phyloP scores from a whole-genome alignment of 1,284 basidiomycete genomes.

The Sanghuangporus sanghuang region DNA sequence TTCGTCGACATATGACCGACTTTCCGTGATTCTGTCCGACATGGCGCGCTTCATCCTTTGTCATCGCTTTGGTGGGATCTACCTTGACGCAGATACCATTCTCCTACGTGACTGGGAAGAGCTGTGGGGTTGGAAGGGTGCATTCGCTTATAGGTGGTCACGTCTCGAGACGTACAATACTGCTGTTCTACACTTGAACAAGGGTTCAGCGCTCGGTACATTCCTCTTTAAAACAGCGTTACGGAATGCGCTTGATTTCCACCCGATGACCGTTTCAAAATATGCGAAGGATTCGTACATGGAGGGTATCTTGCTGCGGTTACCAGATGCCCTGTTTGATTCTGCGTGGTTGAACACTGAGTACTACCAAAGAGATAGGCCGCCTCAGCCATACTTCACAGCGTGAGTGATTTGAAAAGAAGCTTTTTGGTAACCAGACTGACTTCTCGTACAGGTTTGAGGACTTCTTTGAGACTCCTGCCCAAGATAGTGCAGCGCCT shows the following conservation, averaged over 20 bases:
- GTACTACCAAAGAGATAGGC: slow-evolving; percentile 74
- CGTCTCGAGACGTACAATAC: slow-evolving; percentile 82
- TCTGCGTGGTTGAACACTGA: slow-evolving; percentile 86
- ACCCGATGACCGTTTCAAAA: slow-evolving; percentile 78
- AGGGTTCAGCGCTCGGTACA: slow-evolving; percentile 72
- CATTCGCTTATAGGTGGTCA: slow-evolving; percentile 85
- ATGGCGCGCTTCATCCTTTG: slow-evolving; percentile 85
- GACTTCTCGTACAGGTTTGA: slow-evolving; percentile 46
- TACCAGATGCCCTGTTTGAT: slow-evolving; percentile 85
- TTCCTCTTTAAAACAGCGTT: slow-evolving; percentile 85
- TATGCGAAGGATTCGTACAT: slow-evolving; percentile 78
- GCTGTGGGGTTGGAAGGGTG: slow-evolving; percentile 82
- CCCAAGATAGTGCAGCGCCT: slow-evolving; percentile 62
- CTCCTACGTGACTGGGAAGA: slow-evolving; percentile 91
- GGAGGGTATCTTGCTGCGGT: slow-evolving; percentile 65
- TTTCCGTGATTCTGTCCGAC: slow-evolving; percentile 82
- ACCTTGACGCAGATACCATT: slow-evolving; percentile 84
- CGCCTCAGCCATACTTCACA: slow-evolving; percentile 80
- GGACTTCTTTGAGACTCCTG: slow-evolving; percentile 78
- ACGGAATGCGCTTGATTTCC: slow-evolving; percentile 81
- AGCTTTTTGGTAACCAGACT: neutral
- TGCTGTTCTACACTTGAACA: slow-evolving; percentile 80
- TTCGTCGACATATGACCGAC: slow-evolving; percentile 67
- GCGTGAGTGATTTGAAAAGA: slow-evolving; percentile 43
- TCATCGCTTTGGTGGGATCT: slow-evolving; percentile 82